phyloP scores from a whole-genome alignment of 495 filamentous ascomycete species.

The Podospora comata region DNA sequence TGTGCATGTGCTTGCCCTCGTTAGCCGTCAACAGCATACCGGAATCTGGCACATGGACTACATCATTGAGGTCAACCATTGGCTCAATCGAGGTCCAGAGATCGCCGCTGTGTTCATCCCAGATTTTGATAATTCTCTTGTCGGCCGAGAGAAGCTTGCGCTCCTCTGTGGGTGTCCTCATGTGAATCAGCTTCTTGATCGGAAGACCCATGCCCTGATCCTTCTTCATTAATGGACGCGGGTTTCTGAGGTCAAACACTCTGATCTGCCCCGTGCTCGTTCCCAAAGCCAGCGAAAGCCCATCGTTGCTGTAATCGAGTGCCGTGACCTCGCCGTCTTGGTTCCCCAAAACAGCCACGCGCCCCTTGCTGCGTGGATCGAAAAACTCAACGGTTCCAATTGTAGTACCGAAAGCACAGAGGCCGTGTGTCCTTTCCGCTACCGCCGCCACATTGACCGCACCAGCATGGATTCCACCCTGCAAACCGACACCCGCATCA shows the following conservation, averaged over 20 bases:
- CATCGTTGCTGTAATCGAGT: slow-evolving; percentile 79
- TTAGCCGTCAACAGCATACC: slow-evolving; percentile 95
- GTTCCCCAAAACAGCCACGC: slow-evolving; percentile 69
- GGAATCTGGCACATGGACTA: slow-evolving; percentile 80
- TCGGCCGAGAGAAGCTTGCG: slow-evolving; percentile 89
- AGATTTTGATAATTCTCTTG: slow-evolving; percentile 95
- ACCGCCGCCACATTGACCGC: slow-evolving; percentile 86
- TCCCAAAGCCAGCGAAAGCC: slow-evolving; percentile 83
- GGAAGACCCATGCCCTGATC: slow-evolving; percentile 97
- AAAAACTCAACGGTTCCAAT: slow-evolving; percentile 95
- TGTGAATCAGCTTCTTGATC: slow-evolving; percentile 83
- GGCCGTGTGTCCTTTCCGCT: slow-evolving; percentile 84
- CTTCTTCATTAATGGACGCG: slow-evolving; percentile 78
- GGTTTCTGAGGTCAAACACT: slow-evolving; percentile 88
- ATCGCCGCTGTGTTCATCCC: slow-evolving; percentile 74
- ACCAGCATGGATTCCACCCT: slow-evolving; percentile 77
- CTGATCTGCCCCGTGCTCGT: slow-evolving; percentile 84
- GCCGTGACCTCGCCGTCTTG: slow-evolving; percentile 77
- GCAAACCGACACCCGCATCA: slow-evolving; percentile 65
- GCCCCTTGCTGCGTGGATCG: slow-evolving; percentile 78
- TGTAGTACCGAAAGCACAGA: slow-evolving; percentile 93
- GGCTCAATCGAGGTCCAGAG: slow-evolving; percentile 97
- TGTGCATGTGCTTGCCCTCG: slow-evolving; percentile 67
- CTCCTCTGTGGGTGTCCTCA: slow-evolving; percentile 72
- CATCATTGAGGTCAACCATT: slow-evolving; percentile 86